Conservation (phyloP, 371 early-diverging fungal species). For the Apophysomyces sp. region DNA sequence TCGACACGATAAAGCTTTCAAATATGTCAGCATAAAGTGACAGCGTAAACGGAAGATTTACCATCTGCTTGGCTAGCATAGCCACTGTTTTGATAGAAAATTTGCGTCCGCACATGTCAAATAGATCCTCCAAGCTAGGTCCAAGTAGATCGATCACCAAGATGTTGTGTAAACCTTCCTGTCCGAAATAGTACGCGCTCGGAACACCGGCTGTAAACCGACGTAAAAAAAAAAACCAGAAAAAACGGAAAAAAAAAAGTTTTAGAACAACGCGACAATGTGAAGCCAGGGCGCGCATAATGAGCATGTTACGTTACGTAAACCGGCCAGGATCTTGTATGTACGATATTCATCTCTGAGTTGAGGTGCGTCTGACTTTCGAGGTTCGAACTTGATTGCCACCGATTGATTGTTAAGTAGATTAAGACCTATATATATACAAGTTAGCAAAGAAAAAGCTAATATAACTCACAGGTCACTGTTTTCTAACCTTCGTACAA, state of each 20-base stretch:
- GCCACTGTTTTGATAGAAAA: constrained; percentile 91
- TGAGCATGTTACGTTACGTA: constrained; percentile 59
- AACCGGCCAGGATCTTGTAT: constrained; percentile 82
- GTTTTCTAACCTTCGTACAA: constrained; percentile 86
- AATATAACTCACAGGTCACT: neutral
- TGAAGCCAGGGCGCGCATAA: constrained; percentile 30
- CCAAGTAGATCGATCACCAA: constrained; percentile 95
- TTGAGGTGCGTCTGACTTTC: constrained; percentile 93
- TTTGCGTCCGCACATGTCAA: constrained; percentile 86
- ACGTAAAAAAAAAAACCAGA: constrained; percentile 21
- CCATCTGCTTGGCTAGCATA: constrained; percentile 94
- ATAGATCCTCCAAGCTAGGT: constrained; percentile 91
- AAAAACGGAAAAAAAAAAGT: neutral
- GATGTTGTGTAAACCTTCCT: constrained; percentile 89
- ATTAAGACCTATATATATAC: constrained; percentile 51
- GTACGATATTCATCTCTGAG: constrained; percentile 91
- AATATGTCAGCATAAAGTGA: neutral
- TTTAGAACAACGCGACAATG: neutral
- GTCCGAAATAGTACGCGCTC: constrained; percentile 86
- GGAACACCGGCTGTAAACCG: constrained; percentile 74
- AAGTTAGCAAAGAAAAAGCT: neutral
- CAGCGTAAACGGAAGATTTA: constrained; percentile 15
- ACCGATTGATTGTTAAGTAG: constrained; percentile 80
- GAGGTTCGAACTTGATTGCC: constrained; percentile 93
- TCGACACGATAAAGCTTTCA: constrained; percentile 81